phyloP scores from a whole-genome alignment of 169 alveolate genomes.

The Toxoplasma gondii region DNA sequence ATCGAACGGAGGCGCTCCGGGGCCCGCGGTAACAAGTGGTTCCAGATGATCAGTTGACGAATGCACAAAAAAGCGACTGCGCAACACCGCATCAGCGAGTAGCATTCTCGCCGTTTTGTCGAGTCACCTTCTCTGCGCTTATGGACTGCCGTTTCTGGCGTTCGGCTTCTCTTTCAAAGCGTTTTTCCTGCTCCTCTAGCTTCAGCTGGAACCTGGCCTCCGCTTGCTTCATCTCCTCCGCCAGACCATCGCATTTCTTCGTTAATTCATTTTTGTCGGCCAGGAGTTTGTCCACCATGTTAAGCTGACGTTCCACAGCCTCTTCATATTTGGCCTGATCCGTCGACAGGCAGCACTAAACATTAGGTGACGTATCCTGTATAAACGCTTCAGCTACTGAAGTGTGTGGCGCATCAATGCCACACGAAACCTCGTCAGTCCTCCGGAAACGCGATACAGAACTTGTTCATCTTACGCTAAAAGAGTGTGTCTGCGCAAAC shows the following conservation, averaged over 20 bases:
- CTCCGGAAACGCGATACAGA: not conserved
- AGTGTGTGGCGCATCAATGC: not conserved
- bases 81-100: not conserved
- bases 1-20: too few species aligned
- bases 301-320: constrained; percentile 43
- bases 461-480: too few species aligned
- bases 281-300: constrained; percentile 37
- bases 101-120: not conserved
- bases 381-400: not conserved
- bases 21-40: too few species aligned
- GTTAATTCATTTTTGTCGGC: constrained; percentile 53
- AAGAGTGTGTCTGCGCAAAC: too few species aligned
- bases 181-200: constrained; percentile 39
- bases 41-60: too few species aligned
- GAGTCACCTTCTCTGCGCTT: constrained; percentile 43
- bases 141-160: constrained; percentile 45
- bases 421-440: not conserved
- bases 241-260: constrained; percentile 11
- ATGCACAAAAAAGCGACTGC: not conserved
- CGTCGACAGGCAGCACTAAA: not conserved
- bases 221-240: constrained; percentile 52
- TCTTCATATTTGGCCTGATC: constrained; percentile 57
- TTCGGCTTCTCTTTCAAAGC: constrained; percentile 53
- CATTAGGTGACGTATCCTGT: not conserved
- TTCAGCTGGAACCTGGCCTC: constrained; percentile 44